Percentiles rank a stretch among this genome's conserved stretches.
These are phyloP conservation scores for Tilletia caries DNA, from an alignment of 1,284 basidiomycete species.

Conservation along the genomic window DNA sequence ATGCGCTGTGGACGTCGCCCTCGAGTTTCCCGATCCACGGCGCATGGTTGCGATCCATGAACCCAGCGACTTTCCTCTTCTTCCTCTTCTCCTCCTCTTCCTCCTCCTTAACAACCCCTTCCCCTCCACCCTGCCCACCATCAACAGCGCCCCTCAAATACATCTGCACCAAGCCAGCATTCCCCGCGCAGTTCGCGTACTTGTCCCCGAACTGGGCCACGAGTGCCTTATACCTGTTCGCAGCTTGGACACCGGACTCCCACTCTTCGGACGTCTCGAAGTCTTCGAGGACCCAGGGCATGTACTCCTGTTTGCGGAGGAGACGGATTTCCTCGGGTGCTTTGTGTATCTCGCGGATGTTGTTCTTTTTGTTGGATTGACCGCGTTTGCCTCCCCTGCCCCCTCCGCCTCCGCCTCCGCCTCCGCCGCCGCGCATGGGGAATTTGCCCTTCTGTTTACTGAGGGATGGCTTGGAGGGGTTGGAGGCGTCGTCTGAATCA, in stretches of 20 bases:
- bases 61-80: background rate
- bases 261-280: slow-evolving; percentile 49
- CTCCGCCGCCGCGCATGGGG: too few species aligned
- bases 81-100: slow-evolving; percentile 15
- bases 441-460: slow-evolving; percentile 29
- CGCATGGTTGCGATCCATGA: slow-evolving; percentile 28
- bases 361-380: background rate
- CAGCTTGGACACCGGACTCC: slow-evolving; percentile 41
- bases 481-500: background rate
- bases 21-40: slow-evolving; percentile 53
- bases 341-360: slow-evolving; percentile 50
- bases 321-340: slow-evolving; percentile 42
- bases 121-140: background rate
- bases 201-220: background rate
- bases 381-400: background rate
- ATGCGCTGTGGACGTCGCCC: slow-evolving; percentile 28
- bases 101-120: slow-evolving; percentile 18
- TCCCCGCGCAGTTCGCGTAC: background rate
- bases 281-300: slow-evolving; percentile 52
- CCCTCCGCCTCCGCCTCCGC: background rate
- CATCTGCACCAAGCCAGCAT: background rate
- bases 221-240: slow-evolving; percentile 16
- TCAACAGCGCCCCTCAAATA: background rate
- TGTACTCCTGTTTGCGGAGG: slow-evolving; percentile 48
- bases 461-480: slow-evolving; percentile 27